Evolutionary conservation across 163 green algal genomes (phyloP).

Genomic region (Coccomyxa subellipsoidea): DNA sequence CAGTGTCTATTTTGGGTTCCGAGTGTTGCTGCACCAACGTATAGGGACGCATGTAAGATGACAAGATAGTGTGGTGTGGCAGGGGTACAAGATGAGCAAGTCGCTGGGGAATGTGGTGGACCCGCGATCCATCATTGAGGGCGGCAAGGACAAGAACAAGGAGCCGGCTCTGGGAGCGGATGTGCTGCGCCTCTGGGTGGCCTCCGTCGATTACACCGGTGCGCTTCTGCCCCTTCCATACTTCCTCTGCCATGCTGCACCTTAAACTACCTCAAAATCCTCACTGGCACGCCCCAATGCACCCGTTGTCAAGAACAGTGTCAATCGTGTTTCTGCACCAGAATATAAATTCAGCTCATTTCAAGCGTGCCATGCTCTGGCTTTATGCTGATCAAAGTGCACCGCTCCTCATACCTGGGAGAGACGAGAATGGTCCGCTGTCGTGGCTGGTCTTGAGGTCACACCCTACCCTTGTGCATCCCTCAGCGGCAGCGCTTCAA

Average conservation of each 20-base stretch:
- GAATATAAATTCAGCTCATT: no score
- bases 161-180: constrained; percentile 94
- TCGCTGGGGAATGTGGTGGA: constrained; percentile 86
- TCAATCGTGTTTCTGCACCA: no score
- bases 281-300: neutral
- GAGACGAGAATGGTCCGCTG: no score
- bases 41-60: neutral
- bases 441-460: no score
- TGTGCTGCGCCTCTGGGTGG: constrained; percentile 95
- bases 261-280: neutral
- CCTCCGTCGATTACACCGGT: constrained; percentile 89
- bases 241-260: neutral
- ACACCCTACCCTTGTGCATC: no score
- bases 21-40: neutral
- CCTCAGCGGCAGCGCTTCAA: no score
- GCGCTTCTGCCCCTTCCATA: neutral
- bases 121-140: constrained; percentile 85
- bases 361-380: no score
- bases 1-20: no score
- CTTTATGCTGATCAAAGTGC: no score
- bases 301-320: no score
- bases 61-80: neutral
- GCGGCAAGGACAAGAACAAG: constrained; percentile 82
- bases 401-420: no score
- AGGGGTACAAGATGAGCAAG: neutral